Evolutionary conservation across 2,329 filamentous ascomycete genomes (phyloP).

Genomic region (Pseudogymnoascus sp.): DNA sequence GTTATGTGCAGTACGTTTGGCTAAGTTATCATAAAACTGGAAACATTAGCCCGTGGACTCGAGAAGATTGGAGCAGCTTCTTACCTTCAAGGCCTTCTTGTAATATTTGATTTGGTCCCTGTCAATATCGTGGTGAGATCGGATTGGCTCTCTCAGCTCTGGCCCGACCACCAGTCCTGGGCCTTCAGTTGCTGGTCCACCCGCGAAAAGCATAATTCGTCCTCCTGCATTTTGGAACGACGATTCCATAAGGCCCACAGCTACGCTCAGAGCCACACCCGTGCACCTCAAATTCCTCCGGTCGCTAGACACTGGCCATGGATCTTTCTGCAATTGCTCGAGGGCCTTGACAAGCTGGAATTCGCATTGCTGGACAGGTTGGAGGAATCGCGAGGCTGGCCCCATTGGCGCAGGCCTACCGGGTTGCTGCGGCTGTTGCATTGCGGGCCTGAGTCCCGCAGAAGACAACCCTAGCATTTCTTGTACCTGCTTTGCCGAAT

Average conservation of each 20-base stretch:
- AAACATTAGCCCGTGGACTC: not conserved
- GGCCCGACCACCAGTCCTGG: conserved; percentile 95
- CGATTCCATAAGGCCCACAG: conserved; percentile 83
- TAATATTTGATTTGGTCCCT: conserved; percentile 99
- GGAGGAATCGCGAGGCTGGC: conserved; percentile 78
- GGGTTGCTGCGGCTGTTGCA: conserved; percentile 59
- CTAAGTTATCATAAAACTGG: conserved; percentile 88
- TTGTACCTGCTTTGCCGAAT: conserved; percentile 96
- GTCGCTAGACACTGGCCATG: conserved; percentile 94
- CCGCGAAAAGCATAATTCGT: conserved; percentile 94
- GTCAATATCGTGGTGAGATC: conserved; percentile 98
- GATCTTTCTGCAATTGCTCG: conserved; percentile 91
- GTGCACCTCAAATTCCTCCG: conserved; percentile 85
- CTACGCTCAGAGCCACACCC: conserved; percentile 92
- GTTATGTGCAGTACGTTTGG: conserved; percentile 91
- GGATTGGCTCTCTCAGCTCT: conserved; percentile 90
- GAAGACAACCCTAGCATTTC: conserved; percentile 89
- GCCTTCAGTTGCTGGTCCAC: conserved; percentile 89
- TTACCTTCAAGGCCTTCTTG: conserved; percentile 93
- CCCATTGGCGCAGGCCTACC: conserved; percentile 69
- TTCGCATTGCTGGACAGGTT: conserved; percentile 92
- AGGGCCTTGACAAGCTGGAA: conserved; percentile 95
- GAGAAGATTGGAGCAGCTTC: conserved; percentile 16
- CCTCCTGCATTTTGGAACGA: conserved; percentile 94
- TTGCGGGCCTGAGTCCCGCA: conserved; percentile 62